Evolutionary conservation across 768 basidiomycete species (phyloP).

Genomic region (Asterophora parasitica): DNA sequence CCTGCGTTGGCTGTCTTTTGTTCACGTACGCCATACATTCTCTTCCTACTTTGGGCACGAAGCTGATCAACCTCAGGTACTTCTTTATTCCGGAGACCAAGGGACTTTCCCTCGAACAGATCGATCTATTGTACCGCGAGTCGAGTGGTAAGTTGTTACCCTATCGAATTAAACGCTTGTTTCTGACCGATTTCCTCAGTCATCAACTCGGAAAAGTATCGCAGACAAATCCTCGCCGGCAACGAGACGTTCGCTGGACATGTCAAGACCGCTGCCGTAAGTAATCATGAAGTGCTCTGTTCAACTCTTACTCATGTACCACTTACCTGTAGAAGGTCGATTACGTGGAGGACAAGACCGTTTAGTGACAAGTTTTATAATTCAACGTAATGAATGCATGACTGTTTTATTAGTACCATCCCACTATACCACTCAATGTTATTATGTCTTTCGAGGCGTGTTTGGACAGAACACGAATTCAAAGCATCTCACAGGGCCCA

Average conservation of each 20-base stretch:
- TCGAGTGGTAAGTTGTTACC: conserved; percentile 12
- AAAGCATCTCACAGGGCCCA: too few relatives aligned
- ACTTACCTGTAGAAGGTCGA: conserved; percentile 2
- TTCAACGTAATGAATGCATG: too few relatives aligned
- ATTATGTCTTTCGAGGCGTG: too few relatives aligned
- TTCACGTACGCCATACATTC: conserved; percentile 66
- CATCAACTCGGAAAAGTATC: conserved; percentile 17
- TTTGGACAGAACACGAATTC: too few relatives aligned
- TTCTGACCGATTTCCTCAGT: conserved; percentile 4
- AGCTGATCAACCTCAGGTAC: conserved; percentile 9
- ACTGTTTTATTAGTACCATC: background rate
- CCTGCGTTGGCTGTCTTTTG: conserved; percentile 63
- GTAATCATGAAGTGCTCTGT: too few relatives aligned
- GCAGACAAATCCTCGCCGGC: conserved; percentile 14
- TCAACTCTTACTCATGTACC: too few relatives aligned
- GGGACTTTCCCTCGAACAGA: conserved; percentile 23
- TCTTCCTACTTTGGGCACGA: background rate
- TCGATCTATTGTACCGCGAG: conserved; percentile 22
- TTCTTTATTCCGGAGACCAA: conserved; percentile 22
- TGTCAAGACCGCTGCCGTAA: conserved; percentile 6
- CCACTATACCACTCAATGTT: too few relatives aligned
- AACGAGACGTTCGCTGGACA: conserved; percentile 16
- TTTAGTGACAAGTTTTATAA: too few relatives aligned
- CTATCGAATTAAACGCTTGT: too few relatives aligned
- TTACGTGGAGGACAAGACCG: conserved; percentile 8